Conservation (phyloP, 2,329 filamentous ascomycete species). For the Teratosphaeria epicoccoides region DNA sequence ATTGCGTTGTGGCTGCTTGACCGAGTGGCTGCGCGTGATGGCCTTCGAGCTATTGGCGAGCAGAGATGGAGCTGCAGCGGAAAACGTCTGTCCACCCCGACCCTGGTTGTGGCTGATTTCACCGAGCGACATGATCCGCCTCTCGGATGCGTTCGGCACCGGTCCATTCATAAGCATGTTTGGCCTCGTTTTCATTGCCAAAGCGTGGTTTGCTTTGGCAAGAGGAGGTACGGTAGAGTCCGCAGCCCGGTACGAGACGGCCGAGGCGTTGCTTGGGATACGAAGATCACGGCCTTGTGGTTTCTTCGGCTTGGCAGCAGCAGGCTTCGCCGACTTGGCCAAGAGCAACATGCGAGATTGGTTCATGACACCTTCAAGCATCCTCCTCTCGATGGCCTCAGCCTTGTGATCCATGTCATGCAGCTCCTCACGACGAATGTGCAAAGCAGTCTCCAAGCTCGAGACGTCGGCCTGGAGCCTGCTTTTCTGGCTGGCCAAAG, state of each 20-base stretch:
- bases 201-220: constrained; percentile 18
- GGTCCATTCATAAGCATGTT: constrained; percentile 31
- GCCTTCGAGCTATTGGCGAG: constrained; percentile 12
- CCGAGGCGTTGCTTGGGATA: constrained; percentile 24
- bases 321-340: constrained; percentile 45
- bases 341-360: constrained; percentile 87
- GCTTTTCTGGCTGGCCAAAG: constrained; percentile 65
- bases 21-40: constrained; percentile 29
- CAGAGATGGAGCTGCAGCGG: constrained; percentile 16
- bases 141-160: constrained; percentile 32
- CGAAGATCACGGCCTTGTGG: constrained; percentile 30
- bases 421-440: constrained; percentile 81
- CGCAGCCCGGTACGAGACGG: constrained; percentile 34
- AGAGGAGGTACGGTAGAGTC: constrained; percentile 23
- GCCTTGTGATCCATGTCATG: constrained; percentile 82
- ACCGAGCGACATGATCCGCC: constrained; percentile 81
- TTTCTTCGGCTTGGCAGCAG: constrained; percentile 30
- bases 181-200: constrained; percentile 42
- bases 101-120: constrained; percentile 73
- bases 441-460: constrained; percentile 79
- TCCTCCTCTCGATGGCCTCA: constrained; percentile 79
- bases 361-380: constrained; percentile 90
- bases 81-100: constrained; percentile 22
- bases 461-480: constrained; percentile 77
- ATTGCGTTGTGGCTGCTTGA: constrained; percentile 25